Percentiles rank a stretch among this genome's conserved stretches.
Conservation (phyloP, 2,329 filamentous ascomycete genomes). For the Epichloe brachyelytri region DNA sequence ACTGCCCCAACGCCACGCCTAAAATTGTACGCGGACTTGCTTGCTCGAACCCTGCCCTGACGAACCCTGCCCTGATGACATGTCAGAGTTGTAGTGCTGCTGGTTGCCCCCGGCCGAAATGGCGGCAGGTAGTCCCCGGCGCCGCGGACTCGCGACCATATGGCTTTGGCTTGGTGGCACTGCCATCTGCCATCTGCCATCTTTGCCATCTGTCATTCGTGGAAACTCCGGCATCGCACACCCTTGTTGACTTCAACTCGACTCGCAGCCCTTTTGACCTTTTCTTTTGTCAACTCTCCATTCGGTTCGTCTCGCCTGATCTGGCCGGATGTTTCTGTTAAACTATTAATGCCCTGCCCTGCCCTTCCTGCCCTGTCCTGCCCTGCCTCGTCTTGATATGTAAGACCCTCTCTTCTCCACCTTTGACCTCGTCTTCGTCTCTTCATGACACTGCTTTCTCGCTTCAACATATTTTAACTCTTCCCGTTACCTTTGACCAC, state of each 20-base stretch:
- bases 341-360: constrained; percentile 4
- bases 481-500: neutral
- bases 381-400: neutral
- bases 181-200: neutral
- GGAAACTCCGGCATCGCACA: no score
- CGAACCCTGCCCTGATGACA: no score
- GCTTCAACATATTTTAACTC: neutral
- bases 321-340: neutral
- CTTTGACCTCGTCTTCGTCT: neutral
- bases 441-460: neutral
- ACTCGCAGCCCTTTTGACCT: neutral
- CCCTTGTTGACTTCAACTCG: neutral
- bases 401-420: neutral
- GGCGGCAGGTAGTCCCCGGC: neutral
- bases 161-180: neutral
- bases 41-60: no score
- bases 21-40: no score
- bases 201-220: no score
- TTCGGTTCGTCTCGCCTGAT: neutral
- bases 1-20: neutral
- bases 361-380: neutral
- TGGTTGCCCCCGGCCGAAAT: neutral
- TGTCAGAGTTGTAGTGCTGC: neutral
- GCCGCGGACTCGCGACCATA: no score
- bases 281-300: constrained; percentile 1